Evolutionary conservation across 768 basidiomycete species (phyloP).

Genomic region (Leccinum subgranulosum): DNA sequence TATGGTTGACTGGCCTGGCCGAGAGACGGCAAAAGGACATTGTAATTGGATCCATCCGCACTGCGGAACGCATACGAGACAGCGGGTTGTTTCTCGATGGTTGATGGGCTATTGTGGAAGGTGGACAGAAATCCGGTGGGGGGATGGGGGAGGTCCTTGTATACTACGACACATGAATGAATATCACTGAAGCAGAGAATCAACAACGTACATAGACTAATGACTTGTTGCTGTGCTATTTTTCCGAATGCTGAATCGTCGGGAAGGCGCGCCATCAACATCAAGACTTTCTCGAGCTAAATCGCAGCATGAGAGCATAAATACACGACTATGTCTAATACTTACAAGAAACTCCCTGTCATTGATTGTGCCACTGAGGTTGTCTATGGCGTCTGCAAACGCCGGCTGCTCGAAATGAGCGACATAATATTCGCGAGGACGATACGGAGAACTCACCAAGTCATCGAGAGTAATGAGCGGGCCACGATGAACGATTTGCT

Average conservation of each 20-base stretch:
- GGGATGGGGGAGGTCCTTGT: conserved; percentile 79
- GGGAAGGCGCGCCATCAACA: conserved; percentile 54
- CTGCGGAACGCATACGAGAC: conserved; percentile 52
- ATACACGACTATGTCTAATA: conserved; percentile 4
- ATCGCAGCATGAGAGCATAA: conserved; percentile 5
- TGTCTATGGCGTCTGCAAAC: conserved; percentile 44
- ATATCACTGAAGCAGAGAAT: background rate
- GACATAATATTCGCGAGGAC: background rate
- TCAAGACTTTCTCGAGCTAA: conserved; percentile 62
- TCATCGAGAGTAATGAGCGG: conserved; percentile 22
- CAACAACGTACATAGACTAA: conserved; percentile 53
- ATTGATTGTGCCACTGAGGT: conserved; percentile 43
- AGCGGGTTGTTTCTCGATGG: conserved; percentile 2
- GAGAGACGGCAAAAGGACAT: conserved; percentile 48
- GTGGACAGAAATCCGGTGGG: conserved; percentile 49
- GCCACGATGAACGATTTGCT: conserved; percentile 28
- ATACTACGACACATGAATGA: conserved; percentile 42
- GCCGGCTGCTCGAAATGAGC: conserved; percentile 38
- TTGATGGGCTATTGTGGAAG: conserved; percentile 3
- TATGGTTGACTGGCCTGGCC: conserved; percentile 64
- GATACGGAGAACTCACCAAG: conserved; percentile 22
- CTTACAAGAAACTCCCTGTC: conserved; percentile 62
- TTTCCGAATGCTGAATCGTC: conserved; percentile 27
- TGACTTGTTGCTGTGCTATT: conserved; percentile 47
- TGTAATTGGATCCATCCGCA: conserved; percentile 62